These are phyloP conservation scores for Scutellaria baicalensis DNA, from an alignment of 257 asterid species.

Conservation along the genomic window DNA sequence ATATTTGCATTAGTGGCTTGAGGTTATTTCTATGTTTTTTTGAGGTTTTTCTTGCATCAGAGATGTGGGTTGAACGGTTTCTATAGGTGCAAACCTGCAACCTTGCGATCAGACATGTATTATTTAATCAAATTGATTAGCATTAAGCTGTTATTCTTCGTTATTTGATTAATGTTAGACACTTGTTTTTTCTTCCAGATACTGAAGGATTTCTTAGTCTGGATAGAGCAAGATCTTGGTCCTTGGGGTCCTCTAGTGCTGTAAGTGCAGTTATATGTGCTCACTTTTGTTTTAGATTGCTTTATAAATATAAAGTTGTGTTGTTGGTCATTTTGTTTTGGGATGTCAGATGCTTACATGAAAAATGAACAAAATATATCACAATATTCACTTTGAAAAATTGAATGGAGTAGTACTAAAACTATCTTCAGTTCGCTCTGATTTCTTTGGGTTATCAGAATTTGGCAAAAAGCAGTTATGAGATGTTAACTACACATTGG, in stretches of 20 bases:
- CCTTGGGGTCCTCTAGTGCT: constrained; percentile 99
- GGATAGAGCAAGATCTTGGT: constrained; percentile 96
- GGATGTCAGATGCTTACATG: background rate
- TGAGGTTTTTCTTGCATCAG: background rate
- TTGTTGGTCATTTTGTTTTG: background rate
- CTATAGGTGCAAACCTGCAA: background rate
- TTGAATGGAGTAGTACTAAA: background rate
- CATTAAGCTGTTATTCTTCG: background rate
- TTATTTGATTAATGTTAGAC: background rate
- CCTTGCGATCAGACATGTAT: background rate
- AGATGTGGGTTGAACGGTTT: background rate
- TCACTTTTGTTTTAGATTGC: background rate
- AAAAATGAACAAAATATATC: background rate
- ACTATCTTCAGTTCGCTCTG: background rate
- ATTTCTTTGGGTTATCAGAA: background rate
- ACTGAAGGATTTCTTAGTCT: constrained; percentile 75
- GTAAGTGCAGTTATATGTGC: constrained; percentile 47
- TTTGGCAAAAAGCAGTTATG: background rate
- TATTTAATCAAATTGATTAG: background rate
- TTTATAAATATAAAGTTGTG: background rate
- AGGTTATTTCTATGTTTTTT: background rate
- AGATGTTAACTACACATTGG: background rate
- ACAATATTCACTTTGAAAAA: background rate
- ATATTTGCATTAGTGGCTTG: background rate
- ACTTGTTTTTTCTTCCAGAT: constrained; percentile 38